phyloP scores from a whole-genome alignment of 306 rosid species.

The Adenanthera pavonina region DNA sequence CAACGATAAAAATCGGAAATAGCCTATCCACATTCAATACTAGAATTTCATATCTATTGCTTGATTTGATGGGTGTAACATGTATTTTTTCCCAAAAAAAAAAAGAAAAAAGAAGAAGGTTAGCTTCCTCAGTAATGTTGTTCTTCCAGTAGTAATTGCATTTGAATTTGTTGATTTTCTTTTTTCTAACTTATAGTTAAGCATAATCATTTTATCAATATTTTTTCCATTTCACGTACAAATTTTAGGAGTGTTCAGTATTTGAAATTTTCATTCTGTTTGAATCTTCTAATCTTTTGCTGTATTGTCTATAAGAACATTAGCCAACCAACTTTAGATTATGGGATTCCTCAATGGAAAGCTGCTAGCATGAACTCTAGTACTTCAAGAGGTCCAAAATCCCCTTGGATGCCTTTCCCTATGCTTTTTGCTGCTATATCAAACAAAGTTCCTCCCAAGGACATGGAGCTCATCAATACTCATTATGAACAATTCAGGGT shows the following conservation, averaged over 20 bases:
- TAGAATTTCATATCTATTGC: not conserved
- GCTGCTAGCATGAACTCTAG: conserved; percentile 56
- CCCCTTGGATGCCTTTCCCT: conserved; percentile 89
- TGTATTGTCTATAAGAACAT: conserved; percentile 33
- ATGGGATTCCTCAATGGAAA: conserved; percentile 52
- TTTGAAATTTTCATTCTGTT: conserved; percentile 26
- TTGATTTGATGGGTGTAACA: not conserved
- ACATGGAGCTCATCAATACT: conserved; percentile 50
- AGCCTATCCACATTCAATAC: not conserved
- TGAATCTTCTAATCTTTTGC: conserved; percentile 16
- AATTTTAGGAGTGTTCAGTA: conserved; percentile 15
- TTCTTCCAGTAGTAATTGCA: conserved; percentile 5
- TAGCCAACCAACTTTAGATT: conserved; percentile 37
- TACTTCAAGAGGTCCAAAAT: conserved; percentile 57
- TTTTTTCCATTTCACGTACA: not conserved
- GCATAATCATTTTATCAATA: not conserved
- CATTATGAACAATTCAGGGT: conserved; percentile 68
- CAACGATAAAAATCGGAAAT: too few relatives aligned
- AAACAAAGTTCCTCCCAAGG: conserved; percentile 51
- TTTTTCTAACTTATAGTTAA: not conserved
- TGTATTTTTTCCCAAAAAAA: not conserved
- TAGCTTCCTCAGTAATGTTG: not conserved
- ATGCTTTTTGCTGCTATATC: conserved; percentile 72
- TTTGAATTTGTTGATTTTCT: not conserved
- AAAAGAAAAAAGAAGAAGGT: not conserved